phyloP scores from a whole-genome alignment of 371 early-diverging fungal genomes.

The Mortierella sp. region DNA sequence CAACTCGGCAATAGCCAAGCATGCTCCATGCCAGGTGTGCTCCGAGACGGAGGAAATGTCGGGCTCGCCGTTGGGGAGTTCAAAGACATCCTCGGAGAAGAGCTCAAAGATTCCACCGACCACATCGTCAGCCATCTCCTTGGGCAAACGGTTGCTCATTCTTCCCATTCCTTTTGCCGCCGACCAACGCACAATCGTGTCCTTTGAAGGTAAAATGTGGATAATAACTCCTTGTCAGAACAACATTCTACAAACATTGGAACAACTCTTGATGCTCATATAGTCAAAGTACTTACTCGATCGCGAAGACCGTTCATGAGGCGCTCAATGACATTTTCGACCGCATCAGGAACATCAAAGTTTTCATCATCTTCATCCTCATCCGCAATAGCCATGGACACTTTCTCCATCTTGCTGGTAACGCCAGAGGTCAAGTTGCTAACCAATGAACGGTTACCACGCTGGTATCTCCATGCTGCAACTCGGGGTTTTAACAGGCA shows the following conservation, averaged over 20 bases:
- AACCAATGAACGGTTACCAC: slow-evolving; percentile 63
- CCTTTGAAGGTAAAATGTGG: slow-evolving; percentile 61
- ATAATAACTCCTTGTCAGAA: background rate
- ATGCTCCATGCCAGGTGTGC: slow-evolving; percentile 95
- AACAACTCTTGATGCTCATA: background rate
- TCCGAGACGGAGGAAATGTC: slow-evolving; percentile 92
- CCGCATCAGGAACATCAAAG: slow-evolving; percentile 69
- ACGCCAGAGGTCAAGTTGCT: slow-evolving; percentile 25
- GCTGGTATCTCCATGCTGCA: slow-evolving; percentile 84
- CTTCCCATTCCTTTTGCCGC: slow-evolving; percentile 96
- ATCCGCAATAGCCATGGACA: slow-evolving; percentile 33
- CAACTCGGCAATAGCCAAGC: slow-evolving; percentile 94
- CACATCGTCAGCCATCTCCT: slow-evolving; percentile 87
- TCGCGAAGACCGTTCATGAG: slow-evolving; percentile 87
- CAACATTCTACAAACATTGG: background rate
- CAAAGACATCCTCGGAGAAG: slow-evolving; percentile 77
- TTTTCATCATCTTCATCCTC: slow-evolving; percentile 62
- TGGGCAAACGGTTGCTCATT: slow-evolving; percentile 85
- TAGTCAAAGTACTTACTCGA: slow-evolving; percentile 62
- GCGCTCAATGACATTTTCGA: slow-evolving; percentile 85
- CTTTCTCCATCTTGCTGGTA: slow-evolving; percentile 15
- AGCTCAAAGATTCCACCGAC: slow-evolving; percentile 81
- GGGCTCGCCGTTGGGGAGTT: slow-evolving; percentile 50
- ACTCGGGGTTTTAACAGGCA: slow-evolving; percentile 79
- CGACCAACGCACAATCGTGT: slow-evolving; percentile 97